Base-by-base conservation (phyloP, 305 asterid genomes). In the Fraxinus xanthoxyloides region DNA sequence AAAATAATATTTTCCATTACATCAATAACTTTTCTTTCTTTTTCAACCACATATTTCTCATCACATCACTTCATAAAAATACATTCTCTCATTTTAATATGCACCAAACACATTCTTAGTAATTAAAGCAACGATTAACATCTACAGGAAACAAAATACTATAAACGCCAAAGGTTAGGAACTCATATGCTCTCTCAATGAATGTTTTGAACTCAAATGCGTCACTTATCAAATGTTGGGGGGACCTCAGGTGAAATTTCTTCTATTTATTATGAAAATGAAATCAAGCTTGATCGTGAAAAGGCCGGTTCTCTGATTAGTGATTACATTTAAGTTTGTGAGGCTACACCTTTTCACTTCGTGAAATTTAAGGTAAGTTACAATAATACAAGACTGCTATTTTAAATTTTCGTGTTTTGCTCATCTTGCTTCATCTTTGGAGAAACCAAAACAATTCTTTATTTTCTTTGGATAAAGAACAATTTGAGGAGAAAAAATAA, bases 331-430 rank as follows among this genome's bases (percentile, higher is more conserved):
- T 32, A 31, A 74, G 75, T 65, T 65, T 63, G 69, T 80, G 43
- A 36, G 43, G 32, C 56, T 32, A 59, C 17, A 38, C 1, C 67
- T 69, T 72, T 82, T 59, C 77, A 74, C 30, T 31, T 86, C 75
- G 80, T 31, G 69, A 75, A 83, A 81, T 54, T 83, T 73, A 83
- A 82, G 85, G 78, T 43, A 85, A 81, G 32, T 81, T 67, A 17
- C 73, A 69, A 78, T 86, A 80, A 81, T 38, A 36, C n/a, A 34
- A 56, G 23, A 30, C 69, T 79, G 80, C 31, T 21, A 26, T 77
- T 79, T 21, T 59, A 19, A 59, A 56, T n/a, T 19, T 75, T 26
- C 74, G 56, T 67, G 46, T 67, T 83, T 72, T 46, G 38, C 38
- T 24, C 75, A 46, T 54, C 72, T 80, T 72, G 82, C 82, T 80